These are phyloP conservation scores for Plasmodium inui DNA, from an alignment of 169 alveolate species.

Conservation along the genomic window DNA sequence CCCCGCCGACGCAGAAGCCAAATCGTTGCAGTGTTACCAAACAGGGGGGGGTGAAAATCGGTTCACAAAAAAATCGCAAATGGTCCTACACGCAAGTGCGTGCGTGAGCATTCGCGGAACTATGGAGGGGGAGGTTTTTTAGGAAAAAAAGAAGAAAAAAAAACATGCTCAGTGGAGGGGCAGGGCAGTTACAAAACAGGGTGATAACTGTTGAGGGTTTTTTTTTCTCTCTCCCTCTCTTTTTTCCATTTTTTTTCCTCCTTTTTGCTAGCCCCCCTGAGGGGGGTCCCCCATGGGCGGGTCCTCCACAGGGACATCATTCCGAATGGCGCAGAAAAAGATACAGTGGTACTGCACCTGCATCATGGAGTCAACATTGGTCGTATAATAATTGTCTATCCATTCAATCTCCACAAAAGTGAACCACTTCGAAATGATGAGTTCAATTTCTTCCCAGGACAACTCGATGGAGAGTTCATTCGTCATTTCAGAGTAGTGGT, in stretches of 20 bases:
- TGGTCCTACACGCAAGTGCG: neutral
- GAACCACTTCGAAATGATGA: constrained; percentile 87
- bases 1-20: neutral
- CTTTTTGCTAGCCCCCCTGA: neutral
- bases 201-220: too few relatives aligned
- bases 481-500: constrained; percentile 95
- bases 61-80: neutral
- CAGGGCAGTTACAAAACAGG: neutral
- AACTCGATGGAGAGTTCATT: constrained; percentile 93
- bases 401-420: constrained; percentile 86
- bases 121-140: neutral
- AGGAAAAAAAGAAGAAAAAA: neutral
- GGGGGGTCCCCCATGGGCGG: neutral
- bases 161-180: neutral
- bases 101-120: neutral
- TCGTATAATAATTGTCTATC: constrained; percentile 91
- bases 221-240: too few relatives aligned
- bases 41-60: neutral
- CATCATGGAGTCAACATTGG: constrained; percentile 91
- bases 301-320: constrained; percentile 72
- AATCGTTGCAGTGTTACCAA: neutral
- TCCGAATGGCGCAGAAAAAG: constrained; percentile 90
- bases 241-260: too few relatives aligned
- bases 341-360: constrained; percentile 92
- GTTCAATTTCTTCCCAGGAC: constrained; percentile 93